Percentiles rank a stretch among this genome's conserved stretches.
phyloP scores from a whole-genome alignment of 1,284 basidiomycete genomes.

The Leccinum subrobustum region DNA sequence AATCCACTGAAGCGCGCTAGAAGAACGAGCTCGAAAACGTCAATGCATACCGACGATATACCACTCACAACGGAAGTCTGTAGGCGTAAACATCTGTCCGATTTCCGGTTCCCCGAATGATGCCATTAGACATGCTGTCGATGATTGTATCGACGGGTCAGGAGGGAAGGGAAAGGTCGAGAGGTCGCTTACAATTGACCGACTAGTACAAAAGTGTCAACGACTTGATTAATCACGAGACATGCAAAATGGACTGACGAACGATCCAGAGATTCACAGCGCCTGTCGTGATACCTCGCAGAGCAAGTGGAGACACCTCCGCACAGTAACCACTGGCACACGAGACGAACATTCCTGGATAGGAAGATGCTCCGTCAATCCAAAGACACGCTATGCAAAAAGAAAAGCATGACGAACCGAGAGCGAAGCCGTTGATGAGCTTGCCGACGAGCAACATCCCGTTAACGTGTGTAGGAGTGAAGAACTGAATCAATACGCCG shows the following conservation, averaged over 20 bases:
- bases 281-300: constrained; percentile 31
- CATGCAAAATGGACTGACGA: constrained; percentile 13
- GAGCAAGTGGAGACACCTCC: constrained; percentile 31
- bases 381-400: too few relatives aligned
- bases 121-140: constrained; percentile 28
- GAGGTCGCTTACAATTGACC: constrained; percentile 25
- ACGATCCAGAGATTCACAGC: constrained; percentile 31
- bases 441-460: constrained; percentile 29
- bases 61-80: constrained; percentile 28
- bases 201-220: constrained; percentile 12
- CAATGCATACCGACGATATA: background rate
- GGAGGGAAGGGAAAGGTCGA: background rate
- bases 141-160: background rate
- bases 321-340: constrained; percentile 29
- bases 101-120: constrained; percentile 25
- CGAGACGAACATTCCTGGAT: constrained; percentile 29
- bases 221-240: fast-evolving
- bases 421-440: constrained; percentile 28
- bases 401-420: constrained; percentile 15
- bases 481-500: constrained; percentile 28
- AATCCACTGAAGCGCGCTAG: constrained; percentile 31
- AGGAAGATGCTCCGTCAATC: background rate
- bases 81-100: constrained; percentile 27
- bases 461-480: constrained; percentile 26
- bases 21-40: background rate